Evolutionary conservation across 495 filamentous ascomycete species (phyloP).

Genomic region (Penicillium argentinense): DNA sequence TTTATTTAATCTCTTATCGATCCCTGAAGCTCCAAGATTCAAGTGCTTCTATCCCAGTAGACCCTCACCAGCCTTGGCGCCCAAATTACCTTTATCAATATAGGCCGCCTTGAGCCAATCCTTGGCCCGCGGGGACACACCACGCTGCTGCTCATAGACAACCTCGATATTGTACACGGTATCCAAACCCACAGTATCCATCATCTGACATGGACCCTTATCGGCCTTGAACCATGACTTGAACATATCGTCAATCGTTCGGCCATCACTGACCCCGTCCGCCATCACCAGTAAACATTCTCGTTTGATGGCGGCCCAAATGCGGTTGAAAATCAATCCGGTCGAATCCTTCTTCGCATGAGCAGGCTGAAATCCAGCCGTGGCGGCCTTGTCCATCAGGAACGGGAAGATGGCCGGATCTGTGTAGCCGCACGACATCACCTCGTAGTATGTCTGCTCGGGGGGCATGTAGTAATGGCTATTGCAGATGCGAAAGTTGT

Average conservation of each 20-base stretch:
- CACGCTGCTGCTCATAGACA: slow-evolving; percentile 31
- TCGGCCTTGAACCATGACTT: slow-evolving; percentile 44
- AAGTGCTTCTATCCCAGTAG: slow-evolving; percentile 8
- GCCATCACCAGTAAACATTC: slow-evolving; percentile 44
- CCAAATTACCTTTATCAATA: slow-evolving; percentile 39
- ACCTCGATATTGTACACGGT: slow-evolving; percentile 39
- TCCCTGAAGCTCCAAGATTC: neutral
- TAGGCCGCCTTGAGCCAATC: slow-evolving; percentile 41
- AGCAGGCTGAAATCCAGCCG: slow-evolving; percentile 43
- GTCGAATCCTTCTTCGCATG: slow-evolving; percentile 43
- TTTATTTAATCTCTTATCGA: neutral
- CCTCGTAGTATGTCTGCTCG: slow-evolving; percentile 38
- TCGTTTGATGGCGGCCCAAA: slow-evolving; percentile 53
- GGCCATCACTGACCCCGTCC: slow-evolving; percentile 42
- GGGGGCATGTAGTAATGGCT: slow-evolving; percentile 53
- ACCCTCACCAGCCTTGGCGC: slow-evolving; percentile 34
- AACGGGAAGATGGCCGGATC: slow-evolving; percentile 43
- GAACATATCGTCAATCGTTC: slow-evolving; percentile 46
- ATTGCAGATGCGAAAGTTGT: slow-evolving; percentile 36
- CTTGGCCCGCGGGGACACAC: slow-evolving; percentile 11
- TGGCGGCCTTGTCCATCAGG: slow-evolving; percentile 34
- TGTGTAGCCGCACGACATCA: slow-evolving; percentile 51
- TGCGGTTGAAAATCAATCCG: slow-evolving; percentile 51
- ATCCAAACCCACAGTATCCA: slow-evolving; percentile 52
- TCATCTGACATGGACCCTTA: slow-evolving; percentile 46